phyloP scores from a whole-genome alignment of 169 alveolate species.

The Plasmodium gonderi region DNA sequence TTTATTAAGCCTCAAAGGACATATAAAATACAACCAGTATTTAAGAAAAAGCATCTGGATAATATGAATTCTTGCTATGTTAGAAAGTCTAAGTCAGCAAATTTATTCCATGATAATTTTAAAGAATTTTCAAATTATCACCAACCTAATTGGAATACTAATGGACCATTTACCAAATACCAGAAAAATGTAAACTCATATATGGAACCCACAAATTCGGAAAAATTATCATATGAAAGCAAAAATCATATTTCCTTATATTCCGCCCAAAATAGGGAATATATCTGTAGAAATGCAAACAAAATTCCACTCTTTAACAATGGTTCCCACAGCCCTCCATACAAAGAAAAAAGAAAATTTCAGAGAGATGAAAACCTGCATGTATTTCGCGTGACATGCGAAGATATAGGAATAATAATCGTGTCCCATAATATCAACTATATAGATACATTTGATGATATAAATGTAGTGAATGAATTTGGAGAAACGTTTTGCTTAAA shows the following conservation, averaged over 20 bases:
- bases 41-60: constrained; percentile 10
- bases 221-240: background rate
- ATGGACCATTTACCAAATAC: background rate
- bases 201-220: background rate
- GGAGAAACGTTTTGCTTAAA: constrained; percentile 21
- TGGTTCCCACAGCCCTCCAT: background rate
- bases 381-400: background rate
- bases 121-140: background rate
- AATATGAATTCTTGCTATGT: background rate
- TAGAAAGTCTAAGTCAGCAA: background rate
- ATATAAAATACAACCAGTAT: constrained; percentile 33
- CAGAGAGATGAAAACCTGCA: background rate
- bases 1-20: constrained; percentile 34
- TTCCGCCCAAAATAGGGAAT: background rate
- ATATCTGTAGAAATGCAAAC: background rate
- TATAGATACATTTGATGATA: constrained; percentile 7
- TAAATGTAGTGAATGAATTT: constrained; percentile 40
- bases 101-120: background rate
- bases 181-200: background rate
- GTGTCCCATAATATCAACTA: background rate
- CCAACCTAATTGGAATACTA: background rate
- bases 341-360: background rate
- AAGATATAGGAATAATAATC: constrained; percentile 38
- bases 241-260: background rate
- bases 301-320: background rate